A percentile compares a stretch with the other conserved stretches of the same genome.
phyloP scores from a whole-genome alignment of 441 rosid species.

The Arabidopsis lyrata region DNA sequence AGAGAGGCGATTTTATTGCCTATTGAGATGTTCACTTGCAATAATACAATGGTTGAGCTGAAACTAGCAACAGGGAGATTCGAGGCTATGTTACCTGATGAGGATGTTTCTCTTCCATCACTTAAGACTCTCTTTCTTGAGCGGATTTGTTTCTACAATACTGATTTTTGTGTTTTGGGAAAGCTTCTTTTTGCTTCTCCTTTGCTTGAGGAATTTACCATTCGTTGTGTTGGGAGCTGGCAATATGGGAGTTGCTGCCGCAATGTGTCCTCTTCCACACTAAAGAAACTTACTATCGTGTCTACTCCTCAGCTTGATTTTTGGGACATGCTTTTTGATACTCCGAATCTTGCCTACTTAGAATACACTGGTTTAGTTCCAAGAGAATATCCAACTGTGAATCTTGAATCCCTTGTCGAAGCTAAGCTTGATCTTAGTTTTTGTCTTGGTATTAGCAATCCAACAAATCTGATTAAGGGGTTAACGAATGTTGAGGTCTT shows the following conservation, averaged over 20 bases:
- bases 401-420: neutral
- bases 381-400: neutral
- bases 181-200: slow-evolving; percentile 26
- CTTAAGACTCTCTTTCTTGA: slow-evolving; percentile 14
- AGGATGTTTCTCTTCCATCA: slow-evolving; percentile 20
- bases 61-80: slow-evolving; percentile 4
- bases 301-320: neutral
- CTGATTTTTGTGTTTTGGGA: slow-evolving; percentile 10
- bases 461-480: slow-evolving; percentile 17
- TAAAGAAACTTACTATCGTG: slow-evolving; percentile 3
- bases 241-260: neutral
- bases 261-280: neutral
- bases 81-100: neutral
- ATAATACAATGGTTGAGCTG: slow-evolving; percentile 5
- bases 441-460: neutral
- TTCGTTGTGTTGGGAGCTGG: neutral
- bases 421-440: slow-evolving; percentile 9
- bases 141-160: neutral
- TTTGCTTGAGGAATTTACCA: slow-evolving; percentile 24
- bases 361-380: neutral
- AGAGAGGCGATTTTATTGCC: neutral
- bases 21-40: slow-evolving; percentile 28
- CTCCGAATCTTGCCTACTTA: slow-evolving; percentile 1
- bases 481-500: slow-evolving; percentile 24
- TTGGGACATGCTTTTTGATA: neutral